A percentile compares a stretch with the other conserved stretches of the same genome.
These are phyloP conservation scores for Malbranchea zuffiana DNA, from an alignment of 2,329 filamentous ascomycete species.

Conservation along the genomic window DNA sequence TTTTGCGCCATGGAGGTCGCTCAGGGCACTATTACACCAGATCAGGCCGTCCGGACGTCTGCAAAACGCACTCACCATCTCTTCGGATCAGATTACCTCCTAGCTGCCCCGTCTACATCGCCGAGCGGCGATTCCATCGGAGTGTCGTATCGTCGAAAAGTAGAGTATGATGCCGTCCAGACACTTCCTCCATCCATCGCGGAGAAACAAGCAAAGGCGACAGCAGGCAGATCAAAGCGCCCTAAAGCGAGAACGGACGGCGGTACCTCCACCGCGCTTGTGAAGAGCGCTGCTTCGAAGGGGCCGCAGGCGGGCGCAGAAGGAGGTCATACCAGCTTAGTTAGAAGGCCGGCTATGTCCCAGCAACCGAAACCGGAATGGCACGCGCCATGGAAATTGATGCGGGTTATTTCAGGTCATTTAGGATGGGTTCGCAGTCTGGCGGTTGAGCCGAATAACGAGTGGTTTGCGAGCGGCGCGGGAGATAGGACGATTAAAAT, in stretches of 20 bases:
- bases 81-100: slow-evolving; percentile 38
- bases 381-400: slow-evolving; percentile 97
- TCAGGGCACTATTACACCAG: slow-evolving; percentile 11
- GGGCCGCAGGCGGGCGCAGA: slow-evolving; percentile 26
- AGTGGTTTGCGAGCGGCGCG: slow-evolving; percentile 94
- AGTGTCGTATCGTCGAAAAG: slow-evolving; percentile 36
- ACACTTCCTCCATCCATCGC: slow-evolving; percentile 68
- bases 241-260: slow-evolving; percentile 44
- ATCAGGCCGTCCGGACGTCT: slow-evolving; percentile 32
- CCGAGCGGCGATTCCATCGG: slow-evolving; percentile 32
- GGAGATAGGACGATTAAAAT: slow-evolving; percentile 98
- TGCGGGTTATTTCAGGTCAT: slow-evolving; percentile 94
- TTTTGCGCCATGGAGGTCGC: slow-evolving; percentile 11
- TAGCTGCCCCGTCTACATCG: slow-evolving; percentile 35
- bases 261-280: slow-evolving; percentile 50
- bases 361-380: slow-evolving; percentile 73
- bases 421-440: slow-evolving; percentile 85
- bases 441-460: slow-evolving; percentile 88
- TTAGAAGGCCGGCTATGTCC: slow-evolving; percentile 51
- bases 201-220: slow-evolving; percentile 61
- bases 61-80: slow-evolving; percentile 38
- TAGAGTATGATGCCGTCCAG: slow-evolving; percentile 67
- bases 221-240: slow-evolving; percentile 52
- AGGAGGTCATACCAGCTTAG: slow-evolving; percentile 48
- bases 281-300: slow-evolving; percentile 29